Conservation (phyloP, 305 asterid species). For the Solanum chacoense region DNA sequence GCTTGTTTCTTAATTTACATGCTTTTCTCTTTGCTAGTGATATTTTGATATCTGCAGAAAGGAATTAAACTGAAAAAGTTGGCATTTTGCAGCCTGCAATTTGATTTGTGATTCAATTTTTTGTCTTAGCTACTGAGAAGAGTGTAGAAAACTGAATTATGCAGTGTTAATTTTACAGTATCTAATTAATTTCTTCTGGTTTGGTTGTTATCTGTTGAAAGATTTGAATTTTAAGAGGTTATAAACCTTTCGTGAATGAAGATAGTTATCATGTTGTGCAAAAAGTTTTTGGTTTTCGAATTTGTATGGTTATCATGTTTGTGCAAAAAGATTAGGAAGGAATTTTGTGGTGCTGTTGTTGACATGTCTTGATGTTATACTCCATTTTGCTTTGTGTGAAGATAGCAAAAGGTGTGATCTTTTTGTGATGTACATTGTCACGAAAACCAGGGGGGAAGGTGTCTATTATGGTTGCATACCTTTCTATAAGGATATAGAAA, state of each 20-base stretch:
- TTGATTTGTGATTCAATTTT: background rate
- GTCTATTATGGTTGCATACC: background rate
- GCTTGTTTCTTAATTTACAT: constrained; percentile 80
- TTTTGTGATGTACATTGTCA: background rate
- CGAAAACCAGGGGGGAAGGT: background rate
- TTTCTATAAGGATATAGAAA: background rate
- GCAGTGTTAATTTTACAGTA: background rate
- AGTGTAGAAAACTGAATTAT: background rate
- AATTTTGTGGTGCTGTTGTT: background rate
- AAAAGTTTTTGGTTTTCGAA: background rate
- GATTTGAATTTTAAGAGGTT: background rate
- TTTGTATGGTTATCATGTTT: background rate
- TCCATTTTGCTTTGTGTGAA: background rate
- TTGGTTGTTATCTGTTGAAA: background rate
- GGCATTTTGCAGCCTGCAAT: background rate
- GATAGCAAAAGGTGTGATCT: background rate
- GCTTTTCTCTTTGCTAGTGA: constrained; percentile 68
- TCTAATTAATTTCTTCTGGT: background rate
- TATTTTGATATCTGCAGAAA: constrained; percentile 33
- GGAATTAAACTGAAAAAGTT: background rate
- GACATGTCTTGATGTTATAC: background rate
- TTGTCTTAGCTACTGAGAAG: background rate
- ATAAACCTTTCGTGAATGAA: background rate
- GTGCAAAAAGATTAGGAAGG: background rate
- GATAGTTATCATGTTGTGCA: background rate